Base-by-base conservation (phyloP, 179 eudicot genomes). In the Carnegiea gigantea region DNA sequence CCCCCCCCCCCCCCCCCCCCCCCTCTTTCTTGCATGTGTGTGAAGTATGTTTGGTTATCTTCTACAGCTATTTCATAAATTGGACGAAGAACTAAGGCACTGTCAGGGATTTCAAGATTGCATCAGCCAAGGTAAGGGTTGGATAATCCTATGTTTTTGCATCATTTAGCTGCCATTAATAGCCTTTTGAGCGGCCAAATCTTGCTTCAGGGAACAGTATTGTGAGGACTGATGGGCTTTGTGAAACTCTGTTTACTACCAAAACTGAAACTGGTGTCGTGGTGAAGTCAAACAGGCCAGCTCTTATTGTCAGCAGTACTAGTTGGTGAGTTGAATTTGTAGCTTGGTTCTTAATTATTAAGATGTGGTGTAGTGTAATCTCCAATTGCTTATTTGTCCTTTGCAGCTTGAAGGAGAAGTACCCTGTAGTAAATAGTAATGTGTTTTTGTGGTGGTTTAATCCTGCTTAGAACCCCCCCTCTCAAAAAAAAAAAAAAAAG, bases 251-350 rank as follows among this genome's bases (percentile, higher is more conserved):
- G 57, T 88, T 96, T 81, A 92, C 97, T 70, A 82, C 82, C 80
- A 79, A 59, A 77, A 77, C 77, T 73, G 92, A 84, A 68, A 72
- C 76, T 74, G 86, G 84, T 84, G 82, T 89, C 79, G 18, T 77
- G 80, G 88, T 90, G 86, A 96, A 90, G 89, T 88, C 89, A 75
- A 88, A 89, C 75, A 89, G 98, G 81, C 98, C 99, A 77, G 97
- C 97, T 40, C 92, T 96, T 82, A 85, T 96, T 81, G 98, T 96
- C 79, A 96, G 98, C 85, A 92, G 98, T 85, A 96, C 99, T 75
- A 96, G 99, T 87, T 96, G 99, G 99, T 95, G 85, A 90, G 92
- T 79, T 83, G 46, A 48, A 48, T 65, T 62, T 79, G 80, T 17
- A 12, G 0, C 20, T 77, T 73, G 11, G 0, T 75, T n/a, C n/a